These are phyloP conservation scores for Penicillium rolfsii DNA, from an alignment of 2,329 filamentous ascomycete species.

Conservation along the genomic window DNA sequence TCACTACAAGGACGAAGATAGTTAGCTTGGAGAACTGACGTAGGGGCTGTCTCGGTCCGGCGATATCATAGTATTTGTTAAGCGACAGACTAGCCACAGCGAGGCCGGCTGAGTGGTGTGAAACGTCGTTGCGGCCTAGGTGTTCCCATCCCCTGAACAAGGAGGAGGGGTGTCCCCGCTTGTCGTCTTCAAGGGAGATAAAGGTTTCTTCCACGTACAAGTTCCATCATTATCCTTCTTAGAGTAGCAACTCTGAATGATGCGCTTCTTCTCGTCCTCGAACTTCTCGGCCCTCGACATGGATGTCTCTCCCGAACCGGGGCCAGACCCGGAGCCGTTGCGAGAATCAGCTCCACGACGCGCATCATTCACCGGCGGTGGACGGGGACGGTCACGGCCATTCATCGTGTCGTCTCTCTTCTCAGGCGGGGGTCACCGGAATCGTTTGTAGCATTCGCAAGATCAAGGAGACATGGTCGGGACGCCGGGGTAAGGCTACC, in stretches of 20 bases:
- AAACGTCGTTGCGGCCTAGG: conserved; percentile 8
- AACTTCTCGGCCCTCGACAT: conserved; percentile 74
- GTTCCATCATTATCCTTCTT: conserved; percentile 88
- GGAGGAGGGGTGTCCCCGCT: conserved; percentile 6
- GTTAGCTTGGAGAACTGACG: neutral
- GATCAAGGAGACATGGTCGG: conserved; percentile 41
- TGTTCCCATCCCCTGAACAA: conserved; percentile 13
- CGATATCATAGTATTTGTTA: neutral
- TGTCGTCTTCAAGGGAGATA: conserved; percentile 14
- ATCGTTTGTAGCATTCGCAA: conserved; percentile 31
- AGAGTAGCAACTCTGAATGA: conserved; percentile 90
- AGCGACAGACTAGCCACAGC: neutral
- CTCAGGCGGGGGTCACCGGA: conserved; percentile 22
- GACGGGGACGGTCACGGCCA: conserved; percentile 42
- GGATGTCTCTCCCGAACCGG: conserved; percentile 38
- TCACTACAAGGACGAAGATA: conserved; percentile 53
- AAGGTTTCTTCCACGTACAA: conserved; percentile 59
- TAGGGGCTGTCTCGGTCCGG: neutral
- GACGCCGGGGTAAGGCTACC: conserved; percentile 19
- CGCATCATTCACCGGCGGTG: conserved; percentile 35
- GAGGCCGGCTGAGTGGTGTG: neutral
- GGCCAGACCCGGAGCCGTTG: conserved; percentile 36
- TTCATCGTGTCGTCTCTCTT: conserved; percentile 39
- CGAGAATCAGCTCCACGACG: conserved; percentile 41
- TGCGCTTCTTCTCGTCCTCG: conserved; percentile 94